phyloP scores from a whole-genome alignment of 225 moss, liverwort and hornwort species.

The Asterella californica region DNA sequence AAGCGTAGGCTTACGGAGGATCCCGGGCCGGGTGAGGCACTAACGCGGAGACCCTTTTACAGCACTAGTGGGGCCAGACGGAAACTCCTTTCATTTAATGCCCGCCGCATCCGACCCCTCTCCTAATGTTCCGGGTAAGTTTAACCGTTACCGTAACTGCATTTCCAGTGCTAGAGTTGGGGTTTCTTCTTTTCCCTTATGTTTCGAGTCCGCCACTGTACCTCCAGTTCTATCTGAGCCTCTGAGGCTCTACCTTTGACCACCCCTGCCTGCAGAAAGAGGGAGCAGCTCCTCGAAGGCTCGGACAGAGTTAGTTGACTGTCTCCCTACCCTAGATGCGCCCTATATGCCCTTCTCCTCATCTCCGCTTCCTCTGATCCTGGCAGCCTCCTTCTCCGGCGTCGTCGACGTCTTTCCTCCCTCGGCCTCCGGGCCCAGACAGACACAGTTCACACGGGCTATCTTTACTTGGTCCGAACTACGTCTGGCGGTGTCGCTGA shows the following conservation, averaged over 20 bases:
- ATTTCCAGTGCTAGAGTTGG: not conserved
- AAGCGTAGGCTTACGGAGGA: not conserved
- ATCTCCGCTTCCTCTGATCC: not conserved
- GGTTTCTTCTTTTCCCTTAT: not conserved
- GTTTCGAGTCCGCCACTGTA: not conserved
- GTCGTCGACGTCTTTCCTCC: not conserved
- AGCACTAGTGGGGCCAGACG: not conserved
- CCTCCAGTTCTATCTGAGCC: not conserved
- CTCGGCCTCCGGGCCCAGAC: slow-evolving; percentile 9
- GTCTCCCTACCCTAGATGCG: slow-evolving; percentile 18
- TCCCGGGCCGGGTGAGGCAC: not conserved
- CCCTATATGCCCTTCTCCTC: slow-evolving; percentile 1
- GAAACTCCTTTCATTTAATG: slow-evolving; percentile 7
- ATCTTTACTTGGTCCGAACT: slow-evolving; percentile 12
- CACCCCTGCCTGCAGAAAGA: no score
- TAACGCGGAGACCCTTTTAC: not conserved
- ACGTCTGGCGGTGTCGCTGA: slow-evolving; percentile 4
- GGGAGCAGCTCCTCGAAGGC: not conserved
- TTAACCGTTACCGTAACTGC: not conserved
- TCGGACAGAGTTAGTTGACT: slow-evolving; percentile 26
- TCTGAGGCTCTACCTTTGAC: no score
- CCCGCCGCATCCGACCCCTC: slow-evolving; percentile 13
- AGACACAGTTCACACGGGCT: not conserved
- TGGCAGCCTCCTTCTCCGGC: not conserved
- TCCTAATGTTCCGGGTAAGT: slow-evolving; percentile 14